Evolutionary conservation across 768 basidiomycete genomes (phyloP).

Genomic region (Boletus rex-veris): DNA sequence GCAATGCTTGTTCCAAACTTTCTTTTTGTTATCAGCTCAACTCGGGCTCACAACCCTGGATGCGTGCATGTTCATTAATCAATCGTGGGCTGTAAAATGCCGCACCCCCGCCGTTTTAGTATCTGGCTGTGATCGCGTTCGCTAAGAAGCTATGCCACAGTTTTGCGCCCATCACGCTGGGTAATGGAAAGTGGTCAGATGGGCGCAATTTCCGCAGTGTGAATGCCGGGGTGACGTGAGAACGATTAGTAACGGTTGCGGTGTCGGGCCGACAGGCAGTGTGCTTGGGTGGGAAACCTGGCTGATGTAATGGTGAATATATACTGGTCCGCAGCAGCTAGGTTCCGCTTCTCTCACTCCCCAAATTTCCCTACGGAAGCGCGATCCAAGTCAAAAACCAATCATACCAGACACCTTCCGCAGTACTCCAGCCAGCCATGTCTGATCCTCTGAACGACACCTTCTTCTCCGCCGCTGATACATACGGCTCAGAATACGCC

Average conservation of each 20-base stretch:
- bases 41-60: too few relatives aligned
- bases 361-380: constrained; percentile 6
- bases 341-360: constrained; percentile 2
- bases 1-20: too few relatives aligned
- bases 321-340: constrained; percentile 35
- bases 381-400: constrained; percentile 15
- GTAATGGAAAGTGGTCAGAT: not conserved
- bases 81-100: too few relatives aligned
- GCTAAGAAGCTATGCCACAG: too few relatives aligned
- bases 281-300: constrained; percentile 27
- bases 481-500: constrained; percentile 36
- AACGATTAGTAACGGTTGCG: constrained; percentile 3
- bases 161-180: too few relatives aligned
- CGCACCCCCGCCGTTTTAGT: too few relatives aligned
- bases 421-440: constrained; percentile 28
- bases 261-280: constrained; percentile 28
- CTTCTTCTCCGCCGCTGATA: constrained; percentile 33
- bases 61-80: too few relatives aligned
- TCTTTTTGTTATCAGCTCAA: too few relatives aligned
- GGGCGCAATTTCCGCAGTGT: constrained; percentile 18
- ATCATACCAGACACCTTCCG: constrained; percentile 18
- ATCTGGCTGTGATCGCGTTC: too few relatives aligned
- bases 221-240: constrained; percentile 10
- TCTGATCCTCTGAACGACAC: constrained; percentile 31
- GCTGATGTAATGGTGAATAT: constrained; percentile 36